Evolutionary conservation across 495 filamentous ascomycete species (phyloP).

Genomic region (Trichoderma reesei): DNA sequence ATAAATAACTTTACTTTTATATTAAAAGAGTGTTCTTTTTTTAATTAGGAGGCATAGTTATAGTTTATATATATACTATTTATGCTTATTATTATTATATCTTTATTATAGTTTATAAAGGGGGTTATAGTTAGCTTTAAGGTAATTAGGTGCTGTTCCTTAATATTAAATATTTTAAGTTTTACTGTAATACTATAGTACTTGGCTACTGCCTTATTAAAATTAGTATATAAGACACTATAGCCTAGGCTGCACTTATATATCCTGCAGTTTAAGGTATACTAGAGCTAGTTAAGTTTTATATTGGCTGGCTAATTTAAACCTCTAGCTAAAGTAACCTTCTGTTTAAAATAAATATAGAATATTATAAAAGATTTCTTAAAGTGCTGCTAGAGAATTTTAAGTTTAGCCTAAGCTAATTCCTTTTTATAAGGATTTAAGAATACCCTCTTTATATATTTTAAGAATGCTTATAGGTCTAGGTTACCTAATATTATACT

Average conservation of each 20-base stretch:
- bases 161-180: not conserved
- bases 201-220: not conserved
- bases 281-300: not conserved
- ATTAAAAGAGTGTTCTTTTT: no score
- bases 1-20: no score
- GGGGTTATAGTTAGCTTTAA: not conserved
- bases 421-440: not conserved
- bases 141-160: not conserved
- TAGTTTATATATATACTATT: no score
- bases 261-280: not conserved
- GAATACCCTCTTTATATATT: not conserved
- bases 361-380: not conserved
- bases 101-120: not conserved
- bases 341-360: not conserved
- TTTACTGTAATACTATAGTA: not conserved
- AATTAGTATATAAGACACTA: not conserved
- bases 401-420: not conserved
- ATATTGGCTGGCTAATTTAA: not conserved
- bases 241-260: not conserved
- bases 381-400: not conserved
- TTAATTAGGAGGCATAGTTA: no score
- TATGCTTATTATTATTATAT: no score
- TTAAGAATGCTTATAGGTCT: not conserved
- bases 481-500: not conserved
- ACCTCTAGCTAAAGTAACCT: not conserved